A percentile compares a stretch with the other conserved stretches of the same genome.
Evolutionary conservation across 768 basidiomycete genomes (phyloP).

Genomic region (Hemileccinum rubropunctum): DNA sequence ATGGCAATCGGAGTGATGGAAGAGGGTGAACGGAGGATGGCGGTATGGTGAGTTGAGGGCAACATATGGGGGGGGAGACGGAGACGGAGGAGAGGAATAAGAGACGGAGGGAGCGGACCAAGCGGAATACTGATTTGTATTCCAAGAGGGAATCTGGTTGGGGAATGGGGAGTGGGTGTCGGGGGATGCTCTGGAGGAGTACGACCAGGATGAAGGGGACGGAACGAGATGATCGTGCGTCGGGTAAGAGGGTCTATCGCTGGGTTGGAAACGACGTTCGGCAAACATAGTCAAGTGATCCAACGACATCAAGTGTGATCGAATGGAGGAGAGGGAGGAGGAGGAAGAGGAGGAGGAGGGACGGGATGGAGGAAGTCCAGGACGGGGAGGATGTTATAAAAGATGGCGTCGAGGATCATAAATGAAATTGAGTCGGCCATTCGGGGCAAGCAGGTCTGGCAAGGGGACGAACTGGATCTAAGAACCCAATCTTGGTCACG

Average conservation of each 20-base stretch:
- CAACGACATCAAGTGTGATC: constrained; percentile 28
- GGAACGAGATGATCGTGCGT: constrained; percentile 22
- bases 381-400: constrained; percentile 24
- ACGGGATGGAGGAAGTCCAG: constrained; percentile 10
- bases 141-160: constrained; percentile 15
- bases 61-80: constrained; percentile 24
- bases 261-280: constrained; percentile 31
- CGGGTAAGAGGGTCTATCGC: constrained; percentile 23
- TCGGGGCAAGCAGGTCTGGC: background rate
- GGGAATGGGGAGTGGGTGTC: constrained; percentile 13
- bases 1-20: constrained; percentile 22
- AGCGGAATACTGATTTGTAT: constrained; percentile 10
- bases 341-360: background rate
- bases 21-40: constrained; percentile 20
- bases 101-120: constrained; percentile 17
- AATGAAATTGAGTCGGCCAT: constrained; percentile 22
- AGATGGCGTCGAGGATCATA: constrained; percentile 26
- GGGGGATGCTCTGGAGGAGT: constrained; percentile 21
- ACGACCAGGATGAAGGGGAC: constrained; percentile 24
- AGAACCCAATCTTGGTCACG: constrained; percentile 32
- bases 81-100: constrained; percentile 21
- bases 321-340: background rate
- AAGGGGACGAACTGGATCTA: constrained; percentile 11
- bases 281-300: constrained; percentile 33
- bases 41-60: constrained; percentile 21